Percentiles rank a stretch among this genome's conserved stretches.
These are phyloP conservation scores for Phyllosticta citribraziliensis DNA, from an alignment of 2,329 filamentous ascomycete genomes.

Conservation along the genomic window DNA sequence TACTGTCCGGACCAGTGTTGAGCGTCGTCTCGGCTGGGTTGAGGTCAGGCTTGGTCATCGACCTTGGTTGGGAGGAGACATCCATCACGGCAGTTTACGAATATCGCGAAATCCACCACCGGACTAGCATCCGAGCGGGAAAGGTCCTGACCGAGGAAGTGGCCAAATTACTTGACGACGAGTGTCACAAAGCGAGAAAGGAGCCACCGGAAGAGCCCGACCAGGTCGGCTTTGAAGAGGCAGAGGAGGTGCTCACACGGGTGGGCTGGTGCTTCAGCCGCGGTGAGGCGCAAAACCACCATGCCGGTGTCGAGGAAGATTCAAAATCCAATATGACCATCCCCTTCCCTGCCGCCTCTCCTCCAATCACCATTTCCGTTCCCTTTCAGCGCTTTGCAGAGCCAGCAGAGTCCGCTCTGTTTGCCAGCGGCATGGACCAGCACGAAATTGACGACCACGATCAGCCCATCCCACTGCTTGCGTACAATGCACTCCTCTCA, in stretches of 20 bases:
- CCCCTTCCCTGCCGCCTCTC: slow-evolving; percentile 22
- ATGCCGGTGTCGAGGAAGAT: slow-evolving; percentile 7
- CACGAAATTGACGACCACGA: slow-evolving; percentile 78
- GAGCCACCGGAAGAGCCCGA: slow-evolving; percentile 15
- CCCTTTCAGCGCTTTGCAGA: slow-evolving; percentile 62
- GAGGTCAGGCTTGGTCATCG: slow-evolving; percentile 75
- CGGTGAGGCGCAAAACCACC: slow-evolving; percentile 17
- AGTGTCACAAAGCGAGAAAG: slow-evolving; percentile 24
- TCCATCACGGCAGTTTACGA: slow-evolving; percentile 81
- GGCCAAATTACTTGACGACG: slow-evolving; percentile 50
- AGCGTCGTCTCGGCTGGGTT: slow-evolving; percentile 69
- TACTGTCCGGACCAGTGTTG: slow-evolving; percentile 70
- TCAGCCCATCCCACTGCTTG: slow-evolving; percentile 61
- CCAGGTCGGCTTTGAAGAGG: slow-evolving; percentile 55
- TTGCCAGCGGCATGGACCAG: slow-evolving; percentile 45
- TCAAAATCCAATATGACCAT: slow-evolving; percentile 29
- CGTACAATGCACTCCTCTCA: slow-evolving; percentile 65
- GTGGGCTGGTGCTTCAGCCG: slow-evolving; percentile 60
- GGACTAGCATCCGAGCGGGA: slow-evolving; percentile 63
- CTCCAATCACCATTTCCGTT: slow-evolving; percentile 49
- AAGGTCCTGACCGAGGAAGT: slow-evolving; percentile 62
- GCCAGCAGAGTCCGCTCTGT: slow-evolving; percentile 66
- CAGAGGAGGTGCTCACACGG: slow-evolving; percentile 67
- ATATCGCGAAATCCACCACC: slow-evolving; percentile 68
- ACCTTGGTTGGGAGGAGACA: slow-evolving; percentile 90